phyloP scores from a whole-genome alignment of 495 filamentous ascomycete genomes.

The Chaetomium fimeti region DNA sequence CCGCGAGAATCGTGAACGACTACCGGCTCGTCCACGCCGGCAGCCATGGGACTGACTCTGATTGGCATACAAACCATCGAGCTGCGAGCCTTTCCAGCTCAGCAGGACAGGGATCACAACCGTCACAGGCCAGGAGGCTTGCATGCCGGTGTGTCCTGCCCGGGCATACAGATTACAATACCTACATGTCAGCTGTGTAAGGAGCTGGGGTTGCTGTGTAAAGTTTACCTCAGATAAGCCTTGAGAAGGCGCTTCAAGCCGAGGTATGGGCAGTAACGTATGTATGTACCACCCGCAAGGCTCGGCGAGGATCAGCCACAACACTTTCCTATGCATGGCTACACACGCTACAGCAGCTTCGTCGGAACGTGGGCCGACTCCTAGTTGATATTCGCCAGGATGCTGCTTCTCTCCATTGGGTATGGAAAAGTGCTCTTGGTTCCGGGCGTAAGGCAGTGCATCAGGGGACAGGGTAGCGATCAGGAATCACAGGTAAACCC shows the following conservation, averaged over 20 bases:
- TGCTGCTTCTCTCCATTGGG: neutral
- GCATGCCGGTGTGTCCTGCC: conserved; percentile 11
- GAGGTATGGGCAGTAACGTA: neutral
- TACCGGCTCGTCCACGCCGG: neutral
- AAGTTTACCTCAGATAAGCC: neutral
- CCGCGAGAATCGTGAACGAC: neutral
- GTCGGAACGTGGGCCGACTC: neutral
- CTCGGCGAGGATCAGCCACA: too few species aligned
- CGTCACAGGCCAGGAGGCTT: neutral
- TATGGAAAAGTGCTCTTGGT: neutral
- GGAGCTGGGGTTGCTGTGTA: neutral
- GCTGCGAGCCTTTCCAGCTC: neutral
- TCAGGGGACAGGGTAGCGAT: neutral
- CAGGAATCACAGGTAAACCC: neutral
- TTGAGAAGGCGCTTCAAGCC: neutral
- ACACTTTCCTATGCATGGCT: too few species aligned
- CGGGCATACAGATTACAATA: neutral
- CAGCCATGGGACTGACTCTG: neutral
- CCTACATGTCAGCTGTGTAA: neutral
- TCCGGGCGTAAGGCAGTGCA: conserved; percentile 14
- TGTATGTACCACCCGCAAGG: neutral
- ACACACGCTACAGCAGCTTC: neutral
- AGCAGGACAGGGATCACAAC: conserved; percentile 14
- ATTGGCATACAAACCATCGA: neutral
- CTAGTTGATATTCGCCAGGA: neutral